Percentiles rank a stretch among this genome's conserved stretches.
phyloP scores from a whole-genome alignment of 2,329 filamentous ascomycete species.

The Fusarium liriodendri region DNA sequence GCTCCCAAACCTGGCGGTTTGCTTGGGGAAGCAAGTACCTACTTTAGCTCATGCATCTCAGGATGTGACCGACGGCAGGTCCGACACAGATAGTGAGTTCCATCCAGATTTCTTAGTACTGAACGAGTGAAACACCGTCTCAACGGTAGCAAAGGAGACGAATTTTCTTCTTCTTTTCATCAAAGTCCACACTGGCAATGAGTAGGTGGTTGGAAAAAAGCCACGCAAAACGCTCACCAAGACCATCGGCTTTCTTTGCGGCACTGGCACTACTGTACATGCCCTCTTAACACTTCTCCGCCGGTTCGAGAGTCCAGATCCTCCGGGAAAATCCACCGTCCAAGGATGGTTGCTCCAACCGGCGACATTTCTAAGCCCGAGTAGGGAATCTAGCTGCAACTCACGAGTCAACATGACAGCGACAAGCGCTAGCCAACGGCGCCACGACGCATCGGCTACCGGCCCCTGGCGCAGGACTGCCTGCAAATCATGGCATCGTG shows the following conservation, averaged over 20 bases:
- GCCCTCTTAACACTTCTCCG: conserved; percentile 11
- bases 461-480: conserved; percentile 10
- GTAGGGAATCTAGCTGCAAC: conserved; percentile 1
- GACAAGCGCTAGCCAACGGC: conserved; percentile 22
- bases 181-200: background rate
- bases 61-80: conserved; percentile 22
- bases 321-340: conserved; percentile 3
- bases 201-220: conserved; percentile 1
- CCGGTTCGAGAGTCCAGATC: conserved; percentile 17
- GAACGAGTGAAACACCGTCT: background rate
- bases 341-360: background rate
- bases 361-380: conserved; percentile 9
- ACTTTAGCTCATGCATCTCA: conserved; percentile 21
- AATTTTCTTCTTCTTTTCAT: background rate
- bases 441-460: conserved; percentile 31
- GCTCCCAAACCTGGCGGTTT: conserved; percentile 1
- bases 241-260: conserved; percentile 5
- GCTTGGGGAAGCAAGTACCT: conserved; percentile 16
- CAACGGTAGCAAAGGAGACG: background rate
- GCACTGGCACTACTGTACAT: background rate
- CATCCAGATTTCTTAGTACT: background rate
- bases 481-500: background rate
- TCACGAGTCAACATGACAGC: conserved; percentile 14
- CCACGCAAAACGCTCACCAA: conserved; percentile 15
- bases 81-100: conserved; percentile 20